Base-by-base conservation (phyloP, 1,284 basidiomycete genomes). In the Sporisorium exsertum region DNA sequence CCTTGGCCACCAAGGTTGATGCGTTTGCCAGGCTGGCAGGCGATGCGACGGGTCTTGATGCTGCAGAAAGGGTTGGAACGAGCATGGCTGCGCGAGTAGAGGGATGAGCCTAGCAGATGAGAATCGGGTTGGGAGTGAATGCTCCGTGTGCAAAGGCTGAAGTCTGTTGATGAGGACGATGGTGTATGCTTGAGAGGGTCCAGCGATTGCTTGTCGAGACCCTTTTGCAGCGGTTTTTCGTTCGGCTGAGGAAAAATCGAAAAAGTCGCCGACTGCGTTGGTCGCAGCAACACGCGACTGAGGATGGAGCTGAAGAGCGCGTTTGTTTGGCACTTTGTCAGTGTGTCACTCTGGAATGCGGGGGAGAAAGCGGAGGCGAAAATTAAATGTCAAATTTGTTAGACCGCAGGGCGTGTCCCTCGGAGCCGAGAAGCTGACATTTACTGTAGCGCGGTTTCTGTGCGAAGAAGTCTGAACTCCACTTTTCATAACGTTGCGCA, bases 361-460 rank as follows among this genome's bases (percentile, higher is more conserved):
- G n/a, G n/a, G 35, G 32, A 62, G 49, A 70, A 64, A 62, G 68
- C 68, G 68, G 68, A 63, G 68, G 58, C 52, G 61, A 46, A 45
- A 46, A 42, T 16, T 13, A 5, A 47, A 26, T 24, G 20, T 24
- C 9, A 27, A 22, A 22, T 52, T 35, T 35, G 20, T 32, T 52
- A 43, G 40, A 15, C n/a, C 40, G 18, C 8, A 9, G 18, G 33
- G n/a, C 29, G 49, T 7, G n/a, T 43, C 16, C 12, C n/a, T 49
- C 49, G 49, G 49, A 50, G 49, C 49, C 49, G 52, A 54, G 52
- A 27, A 29, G 13, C 26, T 24, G 1, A 29, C 33, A 18, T 40
- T 27, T 43, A 7, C 37, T 54, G 13, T n/a, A n/a, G n/a, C n/a
- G n/a, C 32, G 15, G 29, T 52, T 20, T 35, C 24, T 43, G 6